Conservation (phyloP, 768 basidiomycete genomes). For the Pulveroboletus sp. region DNA sequence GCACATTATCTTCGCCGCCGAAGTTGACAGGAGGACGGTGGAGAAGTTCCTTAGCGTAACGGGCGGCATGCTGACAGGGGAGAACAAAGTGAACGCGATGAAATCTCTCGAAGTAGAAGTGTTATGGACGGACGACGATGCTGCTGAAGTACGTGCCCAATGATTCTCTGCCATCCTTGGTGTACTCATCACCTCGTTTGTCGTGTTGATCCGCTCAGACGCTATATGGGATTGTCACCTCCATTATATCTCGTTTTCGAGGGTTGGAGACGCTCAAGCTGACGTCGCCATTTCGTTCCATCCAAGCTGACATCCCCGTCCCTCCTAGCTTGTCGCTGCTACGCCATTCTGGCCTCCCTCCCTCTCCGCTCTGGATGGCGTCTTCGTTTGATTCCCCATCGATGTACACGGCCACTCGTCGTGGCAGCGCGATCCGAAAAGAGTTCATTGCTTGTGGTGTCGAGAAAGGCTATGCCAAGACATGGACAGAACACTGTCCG, state of each 20-base stretch:
- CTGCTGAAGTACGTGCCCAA: conserved; percentile 21
- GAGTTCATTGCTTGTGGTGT: conserved; percentile 27
- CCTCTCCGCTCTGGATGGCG: conserved; percentile 6
- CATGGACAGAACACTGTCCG: conserved; percentile 28
- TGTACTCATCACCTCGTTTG: not conserved
- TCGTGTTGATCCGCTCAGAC: conserved; percentile 10
- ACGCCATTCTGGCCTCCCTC: not conserved
- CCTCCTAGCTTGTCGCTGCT: conserved; percentile 2
- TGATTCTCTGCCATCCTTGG: not conserved
- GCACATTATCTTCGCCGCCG: conserved; percentile 28
- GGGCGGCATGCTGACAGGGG: conserved; percentile 19
- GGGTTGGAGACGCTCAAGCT: conserved; percentile 27
- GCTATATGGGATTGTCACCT: conserved; percentile 26
- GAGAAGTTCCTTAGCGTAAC: conserved; percentile 29
- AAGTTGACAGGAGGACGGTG: conserved; percentile 31
- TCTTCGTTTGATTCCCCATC: not conserved
- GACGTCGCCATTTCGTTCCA: conserved; percentile 30
- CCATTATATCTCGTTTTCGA: conserved; percentile 30
- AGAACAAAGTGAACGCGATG: conserved; percentile 9
- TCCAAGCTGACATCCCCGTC: conserved; percentile 16
- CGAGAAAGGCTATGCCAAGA: conserved; percentile 25
- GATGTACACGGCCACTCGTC: not conserved
- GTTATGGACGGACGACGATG: conserved; percentile 23
- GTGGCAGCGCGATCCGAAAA: conserved; percentile 4
- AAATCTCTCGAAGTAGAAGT: conserved; percentile 27